These are phyloP conservation scores for Chaetomium cochliodes DNA, from an alignment of 495 filamentous ascomycete genomes.

Conservation along the genomic window DNA sequence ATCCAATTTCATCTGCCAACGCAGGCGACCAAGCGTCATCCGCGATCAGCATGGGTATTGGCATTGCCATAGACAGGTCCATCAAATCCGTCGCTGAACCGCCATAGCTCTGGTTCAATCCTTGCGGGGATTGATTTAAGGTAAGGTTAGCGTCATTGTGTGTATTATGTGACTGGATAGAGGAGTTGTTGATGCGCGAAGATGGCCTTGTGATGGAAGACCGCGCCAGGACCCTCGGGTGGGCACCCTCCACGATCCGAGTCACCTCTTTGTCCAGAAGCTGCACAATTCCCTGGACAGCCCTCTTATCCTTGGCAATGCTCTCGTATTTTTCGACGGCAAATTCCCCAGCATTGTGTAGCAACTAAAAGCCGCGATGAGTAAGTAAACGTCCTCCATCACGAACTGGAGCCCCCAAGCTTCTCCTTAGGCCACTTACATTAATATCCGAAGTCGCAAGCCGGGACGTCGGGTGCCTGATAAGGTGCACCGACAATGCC, in stretches of 20 bases:
- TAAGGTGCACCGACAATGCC: slow-evolving; percentile 3
- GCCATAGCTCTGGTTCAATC: too few relatives aligned
- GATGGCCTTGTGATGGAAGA: not conserved
- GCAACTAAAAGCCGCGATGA: not conserved
- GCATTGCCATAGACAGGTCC: not conserved
- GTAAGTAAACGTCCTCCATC: not conserved
- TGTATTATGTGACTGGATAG: not conserved
- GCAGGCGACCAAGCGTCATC: slow-evolving; percentile 6
- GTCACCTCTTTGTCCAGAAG: slow-evolving; percentile 5
- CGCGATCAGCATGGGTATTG: not conserved
- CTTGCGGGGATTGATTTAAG: too few relatives aligned
- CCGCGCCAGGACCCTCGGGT: not conserved
- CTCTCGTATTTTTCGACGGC: slow-evolving; percentile 7
- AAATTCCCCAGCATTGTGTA: slow-evolving; percentile 4
- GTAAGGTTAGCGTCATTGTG: not conserved
- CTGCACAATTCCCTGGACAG: slow-evolving; percentile 5
- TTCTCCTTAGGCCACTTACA: not conserved
- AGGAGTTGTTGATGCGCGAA: not conserved
- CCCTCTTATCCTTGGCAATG: slow-evolving; percentile 2
- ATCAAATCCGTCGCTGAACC: not conserved
- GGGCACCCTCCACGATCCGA: slow-evolving; percentile 4
- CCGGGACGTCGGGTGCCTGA: slow-evolving; percentile 11
- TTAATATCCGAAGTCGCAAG: slow-evolving; percentile 3
- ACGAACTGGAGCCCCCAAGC: too few relatives aligned
- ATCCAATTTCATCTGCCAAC: slow-evolving; percentile 10